These are phyloP conservation scores for Scutellaria barbata DNA, from an alignment of 257 asterid species.

Conservation along the genomic window DNA sequence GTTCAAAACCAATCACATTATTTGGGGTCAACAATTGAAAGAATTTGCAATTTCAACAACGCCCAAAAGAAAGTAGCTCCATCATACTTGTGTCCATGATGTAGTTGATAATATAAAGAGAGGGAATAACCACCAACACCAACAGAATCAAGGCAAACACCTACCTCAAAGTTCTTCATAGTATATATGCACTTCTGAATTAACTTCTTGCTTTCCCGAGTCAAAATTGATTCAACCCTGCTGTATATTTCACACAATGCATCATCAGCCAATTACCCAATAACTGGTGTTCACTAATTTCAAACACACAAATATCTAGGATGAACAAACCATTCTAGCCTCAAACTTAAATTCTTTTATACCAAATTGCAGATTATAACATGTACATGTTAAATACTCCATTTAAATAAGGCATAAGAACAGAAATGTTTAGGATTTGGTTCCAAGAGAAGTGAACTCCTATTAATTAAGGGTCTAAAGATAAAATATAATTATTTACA, in stretches of 20 bases:
- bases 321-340: constrained; percentile 22
- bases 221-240: constrained; percentile 76
- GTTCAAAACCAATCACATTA: not conserved
- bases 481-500: too few relatives aligned
- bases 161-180: constrained; percentile 88
- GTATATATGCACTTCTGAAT: constrained; percentile 89
- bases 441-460: too few relatives aligned
- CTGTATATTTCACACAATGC: constrained; percentile 52
- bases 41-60: constrained; percentile 1
- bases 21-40: not conserved
- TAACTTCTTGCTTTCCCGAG: constrained; percentile 89
- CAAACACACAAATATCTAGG: constrained; percentile 23
- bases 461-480: too few relatives aligned
- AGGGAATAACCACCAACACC: constrained; percentile 9
- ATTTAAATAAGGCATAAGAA: not conserved
- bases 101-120: constrained; percentile 26
- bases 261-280: constrained; percentile 29
- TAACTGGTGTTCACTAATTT: constrained; percentile 22
- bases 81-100: constrained; percentile 17
- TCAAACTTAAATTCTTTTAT: not conserved
- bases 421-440: not conserved
- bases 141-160: constrained; percentile 14
- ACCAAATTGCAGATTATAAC: constrained; percentile 13
- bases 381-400: not conserved
- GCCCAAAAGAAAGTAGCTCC: constrained; percentile 23